Percentiles rank a stretch among this genome's conserved stretches.
Evolutionary conservation across 2,329 filamentous ascomycete genomes (phyloP).

Genomic region (Alternaria novae-zelandiae): DNA sequence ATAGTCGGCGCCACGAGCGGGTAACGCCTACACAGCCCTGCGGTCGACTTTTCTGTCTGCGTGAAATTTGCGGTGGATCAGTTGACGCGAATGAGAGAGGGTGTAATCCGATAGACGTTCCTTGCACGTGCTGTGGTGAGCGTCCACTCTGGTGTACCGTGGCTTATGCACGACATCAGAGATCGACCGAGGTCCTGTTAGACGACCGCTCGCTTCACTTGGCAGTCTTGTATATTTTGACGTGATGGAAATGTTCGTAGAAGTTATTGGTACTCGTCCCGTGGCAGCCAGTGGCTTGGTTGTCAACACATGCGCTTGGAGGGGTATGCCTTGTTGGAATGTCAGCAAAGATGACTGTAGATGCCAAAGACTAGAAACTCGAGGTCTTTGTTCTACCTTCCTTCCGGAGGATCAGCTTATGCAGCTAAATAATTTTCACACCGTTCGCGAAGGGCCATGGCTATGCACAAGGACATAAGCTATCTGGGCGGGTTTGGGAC

Average conservation of each 20-base stretch:
- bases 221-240: conserved; percentile 1
- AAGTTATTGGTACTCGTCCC: neutral
- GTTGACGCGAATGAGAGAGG: conserved; percentile 10
- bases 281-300: neutral
- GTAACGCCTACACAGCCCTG: neutral
- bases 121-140: conserved; percentile 16
- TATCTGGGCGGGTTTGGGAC: conserved; percentile 12
- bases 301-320: neutral
- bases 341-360: neutral
- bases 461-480: conserved; percentile 15
- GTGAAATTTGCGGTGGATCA: conserved; percentile 7
- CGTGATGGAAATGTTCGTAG: neutral
- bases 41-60: neutral
- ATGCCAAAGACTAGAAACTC: conserved; percentile 9
- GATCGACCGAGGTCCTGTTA: conserved; percentile 20
- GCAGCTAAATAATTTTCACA: conserved; percentile 27
- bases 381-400: conserved; percentile 22
- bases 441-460: conserved; percentile 22
- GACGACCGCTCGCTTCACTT: conserved; percentile 18
- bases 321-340: neutral
- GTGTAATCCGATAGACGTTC: conserved; percentile 16
- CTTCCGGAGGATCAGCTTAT: conserved; percentile 6
- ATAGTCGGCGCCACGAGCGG: conserved; percentile 7
- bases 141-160: conserved; percentile 23
- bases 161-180: conserved; percentile 35